Conservation (phyloP, 1,284 basidiomycete species). For the Rhizoctonia solani region DNA sequence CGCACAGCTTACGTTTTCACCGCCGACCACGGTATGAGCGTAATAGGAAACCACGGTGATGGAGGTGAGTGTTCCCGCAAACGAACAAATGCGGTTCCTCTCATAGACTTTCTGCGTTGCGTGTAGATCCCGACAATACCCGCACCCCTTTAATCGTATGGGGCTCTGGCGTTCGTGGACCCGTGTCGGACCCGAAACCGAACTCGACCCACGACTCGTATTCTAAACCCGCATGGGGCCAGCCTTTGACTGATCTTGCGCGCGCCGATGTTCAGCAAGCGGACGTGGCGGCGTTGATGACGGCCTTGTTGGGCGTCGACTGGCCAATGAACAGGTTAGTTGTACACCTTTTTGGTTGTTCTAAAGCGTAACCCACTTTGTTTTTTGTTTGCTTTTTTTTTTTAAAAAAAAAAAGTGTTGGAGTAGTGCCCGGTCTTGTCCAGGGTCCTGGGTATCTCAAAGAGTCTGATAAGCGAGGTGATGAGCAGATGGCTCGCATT, state of each 20-base stretch:
- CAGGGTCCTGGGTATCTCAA: constrained; percentile 59
- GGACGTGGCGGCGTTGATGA: constrained; percentile 81
- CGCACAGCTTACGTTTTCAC: constrained; percentile 80
- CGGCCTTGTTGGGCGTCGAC: constrained; percentile 66
- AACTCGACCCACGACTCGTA: constrained; percentile 67
- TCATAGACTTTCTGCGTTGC: constrained; percentile 14
- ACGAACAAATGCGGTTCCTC: constrained; percentile 22
- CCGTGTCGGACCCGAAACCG: constrained; percentile 56
- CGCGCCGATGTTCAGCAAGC: constrained; percentile 83
- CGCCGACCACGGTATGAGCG: constrained; percentile 90
- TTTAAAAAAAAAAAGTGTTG: background rate
- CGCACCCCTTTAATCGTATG: constrained; percentile 84
- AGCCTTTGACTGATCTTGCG: constrained; percentile 53
- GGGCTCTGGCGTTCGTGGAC: constrained; percentile 76
- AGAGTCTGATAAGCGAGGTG: constrained; percentile 44
- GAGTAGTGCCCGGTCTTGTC: constrained; percentile 22
- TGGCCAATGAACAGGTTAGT: constrained; percentile 79
- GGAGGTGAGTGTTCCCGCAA: constrained; percentile 59
- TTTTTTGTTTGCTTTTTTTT: constrained; percentile 54
- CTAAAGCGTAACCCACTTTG: too few species aligned
- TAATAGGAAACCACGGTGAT: constrained; percentile 88
- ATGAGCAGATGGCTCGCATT: constrained; percentile 56
- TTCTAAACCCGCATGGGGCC: constrained; percentile 61
- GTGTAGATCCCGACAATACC: constrained; percentile 81
- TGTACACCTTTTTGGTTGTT: too few species aligned